Percentiles rank a stretch among this genome's conserved stretches.
Conservation (phyloP, 352 stramenopile species). For the Phytopythium vexans region DNA sequence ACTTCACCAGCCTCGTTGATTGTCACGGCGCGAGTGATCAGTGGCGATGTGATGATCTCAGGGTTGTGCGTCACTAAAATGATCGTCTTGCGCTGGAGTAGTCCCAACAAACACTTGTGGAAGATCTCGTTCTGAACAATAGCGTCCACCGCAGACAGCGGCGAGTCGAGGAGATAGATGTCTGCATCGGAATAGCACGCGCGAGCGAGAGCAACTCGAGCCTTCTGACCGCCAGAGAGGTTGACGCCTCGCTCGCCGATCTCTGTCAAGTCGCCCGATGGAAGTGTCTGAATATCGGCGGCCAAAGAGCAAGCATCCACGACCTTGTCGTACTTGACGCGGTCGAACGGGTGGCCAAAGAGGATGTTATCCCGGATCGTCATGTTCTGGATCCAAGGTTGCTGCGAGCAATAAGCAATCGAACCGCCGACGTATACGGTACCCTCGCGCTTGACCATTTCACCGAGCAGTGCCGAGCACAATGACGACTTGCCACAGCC, state of each 20-base stretch:
- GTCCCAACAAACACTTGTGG: conserved; percentile 51
- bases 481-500: conserved; percentile 91
- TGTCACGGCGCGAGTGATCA: conserved; percentile 22
- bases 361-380: conserved; percentile 86
- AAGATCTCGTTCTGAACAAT: conserved; percentile 79
- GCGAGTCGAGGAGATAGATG: conserved; percentile 45
- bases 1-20: conserved; percentile 16
- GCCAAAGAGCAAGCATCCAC: conserved; percentile 62
- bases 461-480: conserved; percentile 86
- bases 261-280: conserved; percentile 67
- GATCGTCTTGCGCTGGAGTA: conserved; percentile 48
- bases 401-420: conserved; percentile 83
- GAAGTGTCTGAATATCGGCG: conserved; percentile 61
- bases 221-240: conserved; percentile 59
- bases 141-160: conserved; percentile 41
- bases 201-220: conserved; percentile 52
- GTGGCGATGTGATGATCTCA: conserved; percentile 33
- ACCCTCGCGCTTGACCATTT: conserved; percentile 63
- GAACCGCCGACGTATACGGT: conserved; percentile 20
- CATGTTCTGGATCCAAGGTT: conserved; percentile 90
- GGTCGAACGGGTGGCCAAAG: conserved; percentile 74
- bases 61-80: conserved; percentile 57
- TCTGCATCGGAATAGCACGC: conserved; percentile 53
- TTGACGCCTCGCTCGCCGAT: conserved; percentile 68
- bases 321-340: conserved; percentile 50